These are phyloP conservation scores for Boechera retrofracta DNA, from an alignment of 345 rosid genomes.

Conservation along the genomic window DNA sequence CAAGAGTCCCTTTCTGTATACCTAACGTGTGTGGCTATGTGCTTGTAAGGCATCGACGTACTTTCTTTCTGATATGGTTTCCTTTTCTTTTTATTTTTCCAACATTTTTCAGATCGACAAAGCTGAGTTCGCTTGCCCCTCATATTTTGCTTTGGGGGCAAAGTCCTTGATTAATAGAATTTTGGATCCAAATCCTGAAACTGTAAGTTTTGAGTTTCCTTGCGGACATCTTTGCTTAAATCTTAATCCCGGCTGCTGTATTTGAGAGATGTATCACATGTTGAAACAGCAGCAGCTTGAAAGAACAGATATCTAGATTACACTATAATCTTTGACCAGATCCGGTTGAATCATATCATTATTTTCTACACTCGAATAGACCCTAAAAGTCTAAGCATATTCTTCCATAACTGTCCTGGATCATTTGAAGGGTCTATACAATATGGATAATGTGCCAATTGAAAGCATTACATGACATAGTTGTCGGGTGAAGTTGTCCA, in stretches of 20 bases:
- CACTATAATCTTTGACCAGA: slow-evolving; percentile 1
- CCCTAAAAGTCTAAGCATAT: slow-evolving; percentile 13
- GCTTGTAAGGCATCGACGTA: slow-evolving; percentile 8
- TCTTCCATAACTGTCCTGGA: background rate
- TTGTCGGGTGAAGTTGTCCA: background rate
- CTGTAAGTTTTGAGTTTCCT: slow-evolving; percentile 55
- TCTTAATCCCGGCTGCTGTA: background rate
- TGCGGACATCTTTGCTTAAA: slow-evolving; percentile 6
- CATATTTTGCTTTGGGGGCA: slow-evolving; percentile 90
- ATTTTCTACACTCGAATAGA: slow-evolving; percentile 4
- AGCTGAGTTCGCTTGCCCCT: slow-evolving; percentile 87
- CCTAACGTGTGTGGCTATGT: background rate
- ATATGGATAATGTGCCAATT: slow-evolving; percentile 8
- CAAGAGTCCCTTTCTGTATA: background rate
- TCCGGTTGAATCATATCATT: slow-evolving; percentile 1
- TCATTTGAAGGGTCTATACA: slow-evolving; percentile 2
- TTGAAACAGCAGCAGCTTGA: slow-evolving; percentile 9
- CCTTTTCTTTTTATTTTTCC: slow-evolving; percentile 1
- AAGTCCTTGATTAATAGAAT: slow-evolving; percentile 79
- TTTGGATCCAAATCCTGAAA: slow-evolving; percentile 89
- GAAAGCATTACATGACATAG: slow-evolving; percentile 7
- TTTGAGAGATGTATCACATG: slow-evolving; percentile 16
- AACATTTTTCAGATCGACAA: slow-evolving; percentile 67
- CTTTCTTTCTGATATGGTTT: slow-evolving; percentile 22
- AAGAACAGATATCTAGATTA: slow-evolving; percentile 29